A percentile compares a stretch with the other conserved stretches of the same genome.
These are phyloP conservation scores for Diplosphaera chodatii DNA, from an alignment of 139 green algal species.

Conservation along the genomic window DNA sequence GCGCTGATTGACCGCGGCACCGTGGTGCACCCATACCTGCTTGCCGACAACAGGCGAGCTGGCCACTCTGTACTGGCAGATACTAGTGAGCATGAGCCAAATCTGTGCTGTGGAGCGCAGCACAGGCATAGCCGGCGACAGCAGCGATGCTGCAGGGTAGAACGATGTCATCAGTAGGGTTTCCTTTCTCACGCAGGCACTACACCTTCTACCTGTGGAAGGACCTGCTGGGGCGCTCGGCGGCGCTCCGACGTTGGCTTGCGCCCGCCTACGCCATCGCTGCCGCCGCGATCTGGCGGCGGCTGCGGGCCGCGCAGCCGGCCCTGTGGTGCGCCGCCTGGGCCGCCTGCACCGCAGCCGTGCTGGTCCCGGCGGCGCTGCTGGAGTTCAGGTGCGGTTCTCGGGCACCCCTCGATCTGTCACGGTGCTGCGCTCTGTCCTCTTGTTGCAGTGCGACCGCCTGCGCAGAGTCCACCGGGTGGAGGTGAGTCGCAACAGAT, in stretches of 20 bases:
- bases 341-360: conserved; percentile 20
- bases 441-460: too few species aligned
- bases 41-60: conserved; percentile 88
- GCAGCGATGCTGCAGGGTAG: too few species aligned
- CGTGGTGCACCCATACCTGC: conserved; percentile 82
- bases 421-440: too few species aligned
- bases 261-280: conserved; percentile 40
- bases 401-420: too few species aligned
- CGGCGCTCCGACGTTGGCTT: conserved; percentile 28
- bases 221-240: conserved; percentile 26
- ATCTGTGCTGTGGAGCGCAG: too few species aligned
- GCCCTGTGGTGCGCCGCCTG: conserved; percentile 35
- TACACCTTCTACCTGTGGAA: conserved; percentile 94
- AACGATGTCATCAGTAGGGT: too few species aligned
- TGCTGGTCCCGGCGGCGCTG: conserved; percentile 74
- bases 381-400: conserved; percentile 81
- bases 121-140: too few species aligned
- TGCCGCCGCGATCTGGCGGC: conserved; percentile 21
- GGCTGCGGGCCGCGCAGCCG: conserved; percentile 11
- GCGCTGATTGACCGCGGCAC: conserved; percentile 29
- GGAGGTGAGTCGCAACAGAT: too few species aligned
- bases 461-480: too few species aligned
- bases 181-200: too few species aligned
- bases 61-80: too few species aligned
- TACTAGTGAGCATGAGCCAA: too few species aligned